Evolutionary conservation across 192 early-diverging fungal genomes (phyloP).

Genomic region (Geranomyces variabilis): DNA sequence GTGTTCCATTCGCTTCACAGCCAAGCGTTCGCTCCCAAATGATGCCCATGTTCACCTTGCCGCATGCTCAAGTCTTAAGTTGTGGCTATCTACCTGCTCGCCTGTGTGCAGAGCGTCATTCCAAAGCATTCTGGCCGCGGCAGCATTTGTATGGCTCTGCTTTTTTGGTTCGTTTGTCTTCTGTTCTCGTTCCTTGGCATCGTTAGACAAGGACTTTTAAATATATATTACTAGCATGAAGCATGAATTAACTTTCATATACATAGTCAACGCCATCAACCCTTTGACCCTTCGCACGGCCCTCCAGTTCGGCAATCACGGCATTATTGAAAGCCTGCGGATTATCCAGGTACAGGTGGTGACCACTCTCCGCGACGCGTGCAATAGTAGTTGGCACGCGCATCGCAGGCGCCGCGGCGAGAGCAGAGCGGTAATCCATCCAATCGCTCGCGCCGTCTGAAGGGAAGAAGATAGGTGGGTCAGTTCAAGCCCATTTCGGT

Average conservation of each 20-base stretch:
- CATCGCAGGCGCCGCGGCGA: conserved; percentile 46
- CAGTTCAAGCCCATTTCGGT: neutral
- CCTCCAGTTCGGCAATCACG: conserved; percentile 58
- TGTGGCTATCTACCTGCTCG: too few species aligned
- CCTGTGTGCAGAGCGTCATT: too few species aligned
- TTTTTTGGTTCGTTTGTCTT: too few species aligned
- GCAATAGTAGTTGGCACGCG: conserved; percentile 46
- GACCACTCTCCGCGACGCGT: conserved; percentile 64
- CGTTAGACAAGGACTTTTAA: too few species aligned
- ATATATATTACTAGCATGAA: too few species aligned
- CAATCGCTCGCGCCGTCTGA: conserved; percentile 77
- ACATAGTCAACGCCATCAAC: conserved; percentile 15
- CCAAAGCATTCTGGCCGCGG: too few species aligned
- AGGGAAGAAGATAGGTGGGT: neutral
- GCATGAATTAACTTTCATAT: neutral
- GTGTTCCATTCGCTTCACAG: too few species aligned
- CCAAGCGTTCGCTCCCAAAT: too few species aligned
- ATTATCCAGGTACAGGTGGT: conserved; percentile 86
- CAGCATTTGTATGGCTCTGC: too few species aligned
- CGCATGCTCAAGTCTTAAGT: too few species aligned
- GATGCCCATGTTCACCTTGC: too few species aligned
- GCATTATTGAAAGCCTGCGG: conserved; percentile 70
- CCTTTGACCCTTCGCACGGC: neutral
- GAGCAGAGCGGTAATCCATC: conserved; percentile 83
- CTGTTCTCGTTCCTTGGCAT: too few species aligned